phyloP scores from a whole-genome alignment of 495 filamentous ascomycete species.

The Articulospora tetracladia region DNA sequence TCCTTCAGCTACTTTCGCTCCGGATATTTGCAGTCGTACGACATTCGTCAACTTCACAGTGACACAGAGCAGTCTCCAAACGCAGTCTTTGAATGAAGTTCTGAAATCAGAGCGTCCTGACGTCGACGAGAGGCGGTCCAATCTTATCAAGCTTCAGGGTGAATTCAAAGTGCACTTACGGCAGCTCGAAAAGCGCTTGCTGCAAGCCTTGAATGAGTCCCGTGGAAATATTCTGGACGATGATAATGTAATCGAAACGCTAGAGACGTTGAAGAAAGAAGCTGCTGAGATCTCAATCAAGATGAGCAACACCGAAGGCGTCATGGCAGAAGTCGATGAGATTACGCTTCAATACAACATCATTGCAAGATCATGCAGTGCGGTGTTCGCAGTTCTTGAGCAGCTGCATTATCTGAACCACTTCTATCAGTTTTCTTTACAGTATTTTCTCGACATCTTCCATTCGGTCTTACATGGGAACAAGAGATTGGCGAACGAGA shows the following conservation, averaged over 20 bases:
- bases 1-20: slow-evolving; percentile 94
- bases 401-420: slow-evolving; percentile 98
- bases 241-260: slow-evolving; percentile 94
- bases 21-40: slow-evolving; percentile 95
- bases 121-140: slow-evolving; percentile 93
- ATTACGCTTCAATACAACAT: slow-evolving; percentile 91
- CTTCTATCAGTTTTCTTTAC: slow-evolving; percentile 98
- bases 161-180: slow-evolving; percentile 97
- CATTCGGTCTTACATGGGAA: slow-evolving; percentile 83
- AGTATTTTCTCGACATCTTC: slow-evolving; percentile 98
- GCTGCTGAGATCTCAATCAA: slow-evolving; percentile 93
- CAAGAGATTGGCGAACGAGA: slow-evolving; percentile 65
- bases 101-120: slow-evolving; percentile 96
- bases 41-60: slow-evolving; percentile 99
- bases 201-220: slow-evolving; percentile 95
- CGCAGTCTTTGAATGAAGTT: slow-evolving; percentile 94
- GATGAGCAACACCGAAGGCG: slow-evolving; percentile 93
- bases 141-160: slow-evolving; percentile 96
- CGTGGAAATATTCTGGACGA: slow-evolving; percentile 98
- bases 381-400: slow-evolving; percentile 93
- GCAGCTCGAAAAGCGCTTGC: slow-evolving; percentile 89
- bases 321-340: slow-evolving; percentile 95
- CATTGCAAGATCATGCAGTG: slow-evolving; percentile 90
- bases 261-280: slow-evolving; percentile 97
- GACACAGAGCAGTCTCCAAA: slow-evolving; percentile 96